Base-by-base conservation (phyloP, 331 rosid species). In the Arachis monticola region DNA sequence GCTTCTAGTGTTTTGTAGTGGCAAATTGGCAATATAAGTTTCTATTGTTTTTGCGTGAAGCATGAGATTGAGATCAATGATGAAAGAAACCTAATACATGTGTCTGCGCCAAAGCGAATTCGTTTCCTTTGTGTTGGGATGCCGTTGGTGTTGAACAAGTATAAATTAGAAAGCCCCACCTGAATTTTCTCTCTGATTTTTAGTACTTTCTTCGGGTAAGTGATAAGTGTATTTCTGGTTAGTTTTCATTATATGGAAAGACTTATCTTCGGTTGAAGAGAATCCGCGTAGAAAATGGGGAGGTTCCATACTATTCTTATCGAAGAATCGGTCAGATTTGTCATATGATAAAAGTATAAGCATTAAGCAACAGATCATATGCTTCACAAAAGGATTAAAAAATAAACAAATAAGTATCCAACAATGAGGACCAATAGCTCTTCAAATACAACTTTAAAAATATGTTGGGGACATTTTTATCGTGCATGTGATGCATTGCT, bases 291-390 rank as follows among this genome's bases (percentile, higher is more conserved):
- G 61, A 67, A 58, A 67, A 58, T 50, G 52, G 14, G 50, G 70
- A 65, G 77, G 67, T 51, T 0, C 58, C 72, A 51, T 80, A 57
- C 78, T 62, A 74, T 80, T 74, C 79, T 72, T 75, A 80, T 77
- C 48, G 72, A 90, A 86, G 92, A 90, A 88, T 82, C 82, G 31
- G 85, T 86, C 88, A 84, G 84, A 74, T 32, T 79, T 68, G 40
- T 60, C 60, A 17, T 69, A 47, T 70, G 79, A 79, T 65, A 46
- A 69, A 71, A 47, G 40, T 46, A 73, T 73, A 35, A 56, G 62
- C 27, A 22, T 35, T 35, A 35, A 35, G 40, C 40, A 35, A 35
- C 70, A 3, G 8, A 77, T 73, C 56, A 73, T 73, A 68, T 45
- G 55, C 52, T 76, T 17, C 10, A 38, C 13, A 32, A 27, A 31